Conservation (phyloP, 2,329 filamentous ascomycete species). For the Thielaviopsis musarum region DNA sequence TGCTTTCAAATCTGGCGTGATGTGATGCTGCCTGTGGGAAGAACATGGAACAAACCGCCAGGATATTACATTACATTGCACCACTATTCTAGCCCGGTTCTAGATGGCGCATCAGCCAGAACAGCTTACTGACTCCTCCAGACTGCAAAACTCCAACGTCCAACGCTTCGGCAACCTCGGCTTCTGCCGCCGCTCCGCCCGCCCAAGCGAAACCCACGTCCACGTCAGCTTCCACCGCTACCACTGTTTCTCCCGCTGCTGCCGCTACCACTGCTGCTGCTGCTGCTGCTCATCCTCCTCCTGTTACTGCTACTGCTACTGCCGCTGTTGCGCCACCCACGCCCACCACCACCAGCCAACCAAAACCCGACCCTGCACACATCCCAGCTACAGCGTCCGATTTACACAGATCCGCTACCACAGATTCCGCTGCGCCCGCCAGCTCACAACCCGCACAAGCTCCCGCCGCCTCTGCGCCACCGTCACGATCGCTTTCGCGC, state of each 20-base stretch:
- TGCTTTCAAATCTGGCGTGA: too few species aligned
- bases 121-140: not conserved
- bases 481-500: slow-evolving; percentile 15
- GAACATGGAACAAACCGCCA: not conserved
- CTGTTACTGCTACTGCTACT: not conserved
- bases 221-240: not conserved
- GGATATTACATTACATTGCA: too few species aligned
- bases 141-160: not conserved
- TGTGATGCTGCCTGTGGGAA: not conserved
- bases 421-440: slow-evolving; percentile 6
- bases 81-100: too few species aligned
- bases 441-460: slow-evolving; percentile 15
- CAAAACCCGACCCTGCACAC: not conserved
- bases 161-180: not conserved
- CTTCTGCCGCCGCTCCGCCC: not conserved
- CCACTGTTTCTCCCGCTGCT: not conserved
- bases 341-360: not conserved
- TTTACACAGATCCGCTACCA: not conserved
- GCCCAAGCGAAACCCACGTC: not conserved
- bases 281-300: not conserved
- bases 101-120: too few species aligned
- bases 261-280: not conserved
- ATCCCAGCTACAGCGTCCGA: not conserved
- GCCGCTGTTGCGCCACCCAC: not conserved
- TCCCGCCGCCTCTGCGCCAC: not conserved